Base-by-base conservation (phyloP, 2,329 filamentous ascomycete species). In the Aspergillus intermedius region DNA sequence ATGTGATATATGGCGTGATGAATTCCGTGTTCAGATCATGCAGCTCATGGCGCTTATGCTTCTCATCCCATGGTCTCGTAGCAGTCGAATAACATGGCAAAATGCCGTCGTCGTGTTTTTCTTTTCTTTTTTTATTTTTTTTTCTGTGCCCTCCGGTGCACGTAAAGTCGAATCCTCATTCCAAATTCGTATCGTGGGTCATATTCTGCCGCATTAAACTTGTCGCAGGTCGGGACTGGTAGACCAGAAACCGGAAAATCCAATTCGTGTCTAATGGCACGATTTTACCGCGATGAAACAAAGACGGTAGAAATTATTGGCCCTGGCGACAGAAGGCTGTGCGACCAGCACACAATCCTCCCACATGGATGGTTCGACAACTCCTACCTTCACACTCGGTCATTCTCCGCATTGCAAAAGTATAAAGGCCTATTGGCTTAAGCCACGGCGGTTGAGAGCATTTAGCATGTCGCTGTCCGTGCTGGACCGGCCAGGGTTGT, bases 401-500 rank as follows among this genome's bases (percentile, higher is more conserved):
- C 32, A 19, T 25, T 15, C 40, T 37, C 40, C n/a, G 8, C 44
- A 19, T 21, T 13, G 13, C 37, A 40, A 48, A 42, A 46, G 45
- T 44, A 43, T 9, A 6, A 17, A 19, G 42, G 23, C n/a, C 53
- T 63, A 63, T 56, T 66, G 58, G 41, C 60, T 58, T 41, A 67
- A 56, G 5, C 68, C 70, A 43, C 68, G 65, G 45, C 71, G 69
- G 50, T 74, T 71, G 44, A 74, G 57, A 28, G 70, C 69, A 55
- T 73, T 76, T 35, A 77, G 66, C 74, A 77, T 77, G 49, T 74
- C 71, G 51, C 71, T 77, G 57, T 77, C 74, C 23, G 70, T 72
- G 49, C 68, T 73, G 37, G 68, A 71, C 25, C 74, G 70, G 22
- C 67, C 64, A 19, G 63, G 59, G 48, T 63, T 60, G 47, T 72